Base-by-base conservation (phyloP, 2,329 filamentous ascomycete species). In the Leptographium procerum region DNA sequence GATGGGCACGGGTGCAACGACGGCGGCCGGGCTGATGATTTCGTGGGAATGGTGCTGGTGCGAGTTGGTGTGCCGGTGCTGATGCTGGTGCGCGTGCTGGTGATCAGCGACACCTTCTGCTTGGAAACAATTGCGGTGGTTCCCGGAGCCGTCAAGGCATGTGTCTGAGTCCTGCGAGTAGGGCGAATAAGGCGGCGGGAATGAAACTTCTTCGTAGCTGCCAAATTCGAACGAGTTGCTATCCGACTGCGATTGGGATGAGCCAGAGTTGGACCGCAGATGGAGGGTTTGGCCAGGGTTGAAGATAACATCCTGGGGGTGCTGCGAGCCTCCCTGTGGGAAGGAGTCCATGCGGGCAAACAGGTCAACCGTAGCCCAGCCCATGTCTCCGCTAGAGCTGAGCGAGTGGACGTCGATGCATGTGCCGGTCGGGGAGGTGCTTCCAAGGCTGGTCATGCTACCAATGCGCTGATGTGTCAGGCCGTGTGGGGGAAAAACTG, bases 201-300 rank as follows among this genome's bases (percentile, higher is more conserved):
- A 88, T 61, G 70, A 73, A 54, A 90, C 82, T 65, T 96, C 90
- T 69, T 95, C 90, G 65, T 87, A 95, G 73, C 89, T 94, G 63
- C 84, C 75, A 79, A 90, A 70, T 74, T 89, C 69, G 77, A 87
- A 69, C 68, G 86, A 76, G 70, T 80, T 77, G 70, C 83, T 71
- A 36, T 91, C 87, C 1, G 88, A 85, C 64, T 85, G 82, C 1
- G 88, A 94, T 64, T 85, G 82, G 1, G 88, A 95, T 64, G 90
- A 94, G 66, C 95, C 89, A 4, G 91, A 96, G 66, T 87, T 85
- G 57, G 87, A 91, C 65, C 91, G 84, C 67, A 95, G 81, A 74
- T 96, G 92, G 56, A 97, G 77, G 1, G 91, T 95, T 73, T 96
- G 88, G 62, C 87, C 84, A 2, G 92, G 92, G 72, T 96, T 96